Base-by-base conservation (phyloP, 225 moss, liverwort and hornwort genomes). In the Anthoceros angustus region DNA sequence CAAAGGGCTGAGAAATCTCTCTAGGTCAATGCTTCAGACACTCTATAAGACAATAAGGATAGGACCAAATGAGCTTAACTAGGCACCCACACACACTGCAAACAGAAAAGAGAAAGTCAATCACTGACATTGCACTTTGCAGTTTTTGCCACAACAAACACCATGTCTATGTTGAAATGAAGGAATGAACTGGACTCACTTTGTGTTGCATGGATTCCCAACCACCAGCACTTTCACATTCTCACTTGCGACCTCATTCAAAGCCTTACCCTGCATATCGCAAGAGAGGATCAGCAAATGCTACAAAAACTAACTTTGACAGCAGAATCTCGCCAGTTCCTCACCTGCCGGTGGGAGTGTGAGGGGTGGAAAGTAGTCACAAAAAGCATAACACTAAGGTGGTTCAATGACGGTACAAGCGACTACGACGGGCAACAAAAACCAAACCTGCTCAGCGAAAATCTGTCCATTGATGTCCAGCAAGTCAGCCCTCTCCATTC, bases 211-310 rank as follows among this genome's bases (percentile, higher is more conserved):
- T 6, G 91, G 95, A 49, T 98, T 98, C 9, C 88, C 91, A 0
- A 98, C 88, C n/a, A 98, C 95, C 12, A 95, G 68, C 26, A 98
- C 95, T 75, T 92, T 98, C 16, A 98, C 92, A 55, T 98, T 86
- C 6, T 80, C 75, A 64, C 84, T 86, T 25, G 95, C 95, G 0
- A 80, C 88, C 21, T 75, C 76, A 68, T 98, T 89, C 32, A 92
- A 68, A 0, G 95, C 92, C 65, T 65, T 83, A 24, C 86, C 95
- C 73, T 81, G 75, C 25, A 64, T 11, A 42, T 45, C 25, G 16
- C 6, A 7, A 41, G 62, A 41, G 16, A 6, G 25, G 39, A 50
- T 64, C 11, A 12, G 9, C 42, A 69, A 42, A 42, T 0, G 24
- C 41, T 48, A 41, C 32, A 32, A 32, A 1, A 32, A 4, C 32